Percentiles rank a stretch among this genome's conserved stretches.
These are phyloP conservation scores for Arthrinium phaeospermum DNA, from an alignment of 2,329 filamentous ascomycete genomes.

Conservation along the genomic window DNA sequence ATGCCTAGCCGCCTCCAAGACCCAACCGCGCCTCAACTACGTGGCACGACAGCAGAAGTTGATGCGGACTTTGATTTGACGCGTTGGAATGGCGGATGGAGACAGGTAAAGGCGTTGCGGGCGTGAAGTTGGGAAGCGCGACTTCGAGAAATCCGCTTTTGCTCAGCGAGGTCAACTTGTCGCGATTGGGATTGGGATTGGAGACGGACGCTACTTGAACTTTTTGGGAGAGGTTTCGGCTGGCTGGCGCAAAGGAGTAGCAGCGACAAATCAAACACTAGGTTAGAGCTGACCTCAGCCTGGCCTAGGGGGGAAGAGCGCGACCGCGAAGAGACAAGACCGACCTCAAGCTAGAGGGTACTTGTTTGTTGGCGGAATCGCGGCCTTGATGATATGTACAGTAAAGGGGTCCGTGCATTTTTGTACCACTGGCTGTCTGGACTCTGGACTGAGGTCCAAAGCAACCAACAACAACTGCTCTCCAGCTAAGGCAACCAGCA, in stretches of 20 bases:
- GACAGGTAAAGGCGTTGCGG: neutral
- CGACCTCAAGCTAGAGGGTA: neutral
- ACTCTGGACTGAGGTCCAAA: too few species aligned
- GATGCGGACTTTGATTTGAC: neutral
- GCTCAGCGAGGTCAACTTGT: neutral
- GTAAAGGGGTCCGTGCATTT: neutral
- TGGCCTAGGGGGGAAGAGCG: constrained; percentile 10
- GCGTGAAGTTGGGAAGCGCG: neutral
- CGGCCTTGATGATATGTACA: neutral
- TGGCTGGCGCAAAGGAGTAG: constrained; percentile 14
- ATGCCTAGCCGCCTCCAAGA: constrained; percentile 18
- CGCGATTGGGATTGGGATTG: constrained; percentile 9
- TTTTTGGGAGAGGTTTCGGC: constrained; percentile 19
- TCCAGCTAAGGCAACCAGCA: too few species aligned
- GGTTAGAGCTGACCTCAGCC: constrained; percentile 16
- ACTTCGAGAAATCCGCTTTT: constrained; percentile 14
- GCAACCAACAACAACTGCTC: too few species aligned
- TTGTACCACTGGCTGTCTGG: neutral
- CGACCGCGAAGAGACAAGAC: constrained; percentile 15
- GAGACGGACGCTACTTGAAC: constrained; percentile 17
- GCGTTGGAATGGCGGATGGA: neutral
- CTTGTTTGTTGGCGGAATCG: neutral
- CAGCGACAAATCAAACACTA: constrained; percentile 14
- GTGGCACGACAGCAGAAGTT: constrained; percentile 11
- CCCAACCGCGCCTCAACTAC: constrained; percentile 16